phyloP scores from a whole-genome alignment of 2,329 filamentous ascomycete genomes.

The Metarhizium robertsii region DNA sequence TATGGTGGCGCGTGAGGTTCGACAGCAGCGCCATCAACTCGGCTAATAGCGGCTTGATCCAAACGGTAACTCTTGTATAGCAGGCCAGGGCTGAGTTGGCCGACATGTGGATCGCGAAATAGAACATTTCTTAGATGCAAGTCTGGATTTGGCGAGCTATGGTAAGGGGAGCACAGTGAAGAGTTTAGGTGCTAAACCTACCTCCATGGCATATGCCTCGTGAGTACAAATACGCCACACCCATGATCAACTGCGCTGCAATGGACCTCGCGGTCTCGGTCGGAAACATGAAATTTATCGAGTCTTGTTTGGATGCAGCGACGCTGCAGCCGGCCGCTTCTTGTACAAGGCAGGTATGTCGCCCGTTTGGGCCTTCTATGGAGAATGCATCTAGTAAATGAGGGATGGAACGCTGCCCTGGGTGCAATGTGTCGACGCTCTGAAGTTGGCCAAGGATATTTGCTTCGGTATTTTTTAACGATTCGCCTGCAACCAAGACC shows the following conservation, averaged over 20 bases:
- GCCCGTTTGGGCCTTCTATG: slow-evolving; percentile 10
- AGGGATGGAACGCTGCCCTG: slow-evolving; percentile 3
- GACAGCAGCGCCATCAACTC: slow-evolving; percentile 8
- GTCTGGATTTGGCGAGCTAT: slow-evolving; percentile 9
- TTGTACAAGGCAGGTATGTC: slow-evolving; percentile 13
- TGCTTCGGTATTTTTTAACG: too few species aligned
- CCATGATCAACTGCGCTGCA: too few species aligned
- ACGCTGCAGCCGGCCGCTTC: slow-evolving; percentile 14
- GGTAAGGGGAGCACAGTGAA: too few species aligned
- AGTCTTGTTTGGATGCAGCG: slow-evolving; percentile 6
- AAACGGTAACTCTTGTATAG: slow-evolving; percentile 8
- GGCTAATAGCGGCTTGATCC: slow-evolving; percentile 6
- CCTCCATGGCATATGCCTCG: too few species aligned
- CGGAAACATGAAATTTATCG: slow-evolving; percentile 4
- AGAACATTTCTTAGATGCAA: slow-evolving; percentile 22
- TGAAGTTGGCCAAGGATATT: too few species aligned
- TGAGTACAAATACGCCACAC: too few species aligned
- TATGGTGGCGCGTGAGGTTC: slow-evolving; percentile 12
- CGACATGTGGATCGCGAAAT: neutral
- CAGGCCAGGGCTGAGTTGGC: slow-evolving; percentile 3
- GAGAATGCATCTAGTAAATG: slow-evolving; percentile 8
- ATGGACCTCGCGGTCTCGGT: neutral
- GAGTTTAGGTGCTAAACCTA: too few species aligned
- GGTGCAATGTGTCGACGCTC: too few species aligned
- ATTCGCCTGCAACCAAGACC: too few species aligned